Evolutionary conservation across 2,329 filamentous ascomycete species (phyloP), one percentile per base, ranked within the genome.

Genomic region (Talaromyces sp.): DNA sequence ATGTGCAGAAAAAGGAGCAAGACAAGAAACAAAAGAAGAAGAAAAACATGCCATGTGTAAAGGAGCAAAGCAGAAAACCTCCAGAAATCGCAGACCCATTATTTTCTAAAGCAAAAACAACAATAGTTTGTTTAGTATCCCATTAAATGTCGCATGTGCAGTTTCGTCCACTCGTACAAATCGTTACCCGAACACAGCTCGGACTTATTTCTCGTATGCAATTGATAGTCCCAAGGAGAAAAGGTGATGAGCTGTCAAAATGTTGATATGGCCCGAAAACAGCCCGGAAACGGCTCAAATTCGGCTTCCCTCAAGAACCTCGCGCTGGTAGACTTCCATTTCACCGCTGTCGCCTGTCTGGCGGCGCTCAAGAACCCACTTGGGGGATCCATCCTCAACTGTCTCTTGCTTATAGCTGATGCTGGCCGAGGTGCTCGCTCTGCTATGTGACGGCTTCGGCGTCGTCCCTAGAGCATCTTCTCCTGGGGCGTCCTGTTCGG

Each of bases 311-410:
- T 52, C 48, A n/a, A 52, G 48, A 29, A 52, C 48, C 26, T 52
- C 24, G 26, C 48, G 48, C 11, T 70, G 67, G 48, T 74, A 63
- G 17, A 75, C 59, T 66, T 74, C 72, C 32, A 67, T 60, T 61
- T 70, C 70, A 27, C 72, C 72, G 48, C 66, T 68, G 60, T 72
- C 72, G 29, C 67, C 66, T 17, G 69, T 70, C 14, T 72, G 63
- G 53, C 71, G 65, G 57, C 70, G 71, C 63, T 75, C 73, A 12
- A 74, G 57, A 4, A 75, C 67, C 72, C 73, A 75, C 31, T 70
- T 67, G 11, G 71, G 69, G n/a, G 64, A 65, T 29, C 69, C 69
- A 26, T 71, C 68, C 27, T 67, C 64, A 38, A 70, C 67, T n/a
- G 57, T 65, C 43, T 67, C 63, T 58, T 67, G 67, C 17, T 67